Conservation (phyloP, 306 rosid species). For the Argentina anserina region DNA sequence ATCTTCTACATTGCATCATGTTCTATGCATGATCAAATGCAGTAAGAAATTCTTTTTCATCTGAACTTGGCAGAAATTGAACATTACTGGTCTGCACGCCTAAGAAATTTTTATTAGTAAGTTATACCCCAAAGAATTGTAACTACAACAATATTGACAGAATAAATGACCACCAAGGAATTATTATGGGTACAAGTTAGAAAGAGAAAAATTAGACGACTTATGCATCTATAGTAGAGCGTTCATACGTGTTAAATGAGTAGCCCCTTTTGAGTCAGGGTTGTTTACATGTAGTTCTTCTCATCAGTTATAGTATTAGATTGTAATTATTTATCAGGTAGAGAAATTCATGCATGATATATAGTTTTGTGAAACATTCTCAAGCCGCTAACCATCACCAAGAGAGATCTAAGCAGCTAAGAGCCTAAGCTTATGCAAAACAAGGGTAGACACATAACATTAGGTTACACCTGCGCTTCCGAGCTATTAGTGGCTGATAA, state of each 20-base stretch:
- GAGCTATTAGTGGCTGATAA: neutral
- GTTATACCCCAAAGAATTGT: neutral
- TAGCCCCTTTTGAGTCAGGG: neutral
- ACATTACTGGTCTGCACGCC: neutral
- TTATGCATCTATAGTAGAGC: neutral
- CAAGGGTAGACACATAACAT: neutral
- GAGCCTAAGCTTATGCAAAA: neutral
- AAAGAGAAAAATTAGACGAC: neutral
- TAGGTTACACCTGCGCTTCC: neutral
- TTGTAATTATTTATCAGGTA: neutral
- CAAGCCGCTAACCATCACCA: neutral
- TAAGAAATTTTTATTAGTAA: constrained; percentile 4
- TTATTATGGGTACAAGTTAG: neutral
- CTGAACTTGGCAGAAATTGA: constrained; percentile 5
- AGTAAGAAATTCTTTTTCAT: constrained; percentile 10
- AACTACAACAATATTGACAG: neutral
- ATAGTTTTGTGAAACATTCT: neutral
- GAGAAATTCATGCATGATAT: neutral
- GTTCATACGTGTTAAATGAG: neutral
- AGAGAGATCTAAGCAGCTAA: neutral
- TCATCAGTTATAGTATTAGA: neutral
- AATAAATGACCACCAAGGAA: neutral
- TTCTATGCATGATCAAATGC: neutral
- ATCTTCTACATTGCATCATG: constrained; percentile 35
- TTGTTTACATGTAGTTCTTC: neutral